phyloP scores from a whole-genome alignment of 2,329 filamentous ascomycete species.

The Myrmaecium sp. region DNA sequence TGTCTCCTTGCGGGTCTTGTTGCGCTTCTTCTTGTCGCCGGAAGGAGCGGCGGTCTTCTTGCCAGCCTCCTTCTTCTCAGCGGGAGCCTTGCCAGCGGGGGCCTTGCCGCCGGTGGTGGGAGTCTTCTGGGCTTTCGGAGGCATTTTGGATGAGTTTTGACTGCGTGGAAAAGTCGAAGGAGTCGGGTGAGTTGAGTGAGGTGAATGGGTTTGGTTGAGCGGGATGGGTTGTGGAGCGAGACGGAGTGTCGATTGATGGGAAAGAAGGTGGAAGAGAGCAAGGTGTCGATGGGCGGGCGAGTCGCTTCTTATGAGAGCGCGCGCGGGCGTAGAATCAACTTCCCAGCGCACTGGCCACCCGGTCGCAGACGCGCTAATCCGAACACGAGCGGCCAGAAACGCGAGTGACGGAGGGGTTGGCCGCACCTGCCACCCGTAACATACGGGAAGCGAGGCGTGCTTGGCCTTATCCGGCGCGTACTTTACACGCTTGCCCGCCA shows the following conservation, averaged over 20 bases:
- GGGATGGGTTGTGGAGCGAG: slow-evolving; percentile 7
- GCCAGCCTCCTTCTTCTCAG: slow-evolving; percentile 99
- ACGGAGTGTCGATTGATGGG: slow-evolving; percentile 11
- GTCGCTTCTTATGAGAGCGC: slow-evolving; percentile 24
- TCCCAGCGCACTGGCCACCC: too few relatives aligned
- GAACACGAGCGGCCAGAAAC: too few relatives aligned
- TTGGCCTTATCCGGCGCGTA: too few relatives aligned
- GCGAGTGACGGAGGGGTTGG: too few relatives aligned
- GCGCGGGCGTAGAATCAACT: too few relatives aligned
- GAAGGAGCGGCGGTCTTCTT: slow-evolving; percentile 92
- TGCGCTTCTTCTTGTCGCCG: slow-evolving; percentile 99
- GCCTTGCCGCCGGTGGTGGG: slow-evolving; percentile 88
- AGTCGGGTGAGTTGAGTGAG: slow-evolving; percentile 11
- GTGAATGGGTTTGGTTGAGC: slow-evolving; percentile 7
- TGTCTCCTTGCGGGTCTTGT: slow-evolving; percentile 99
- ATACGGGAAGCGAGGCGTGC: too few relatives aligned
- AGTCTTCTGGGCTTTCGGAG: slow-evolving; percentile 99
- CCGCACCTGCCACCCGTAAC: too few relatives aligned
- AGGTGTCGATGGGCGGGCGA: slow-evolving; percentile 22
- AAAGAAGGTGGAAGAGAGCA: slow-evolving; percentile 25
- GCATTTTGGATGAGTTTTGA: slow-evolving; percentile 45
- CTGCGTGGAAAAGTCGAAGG: slow-evolving; percentile 11
- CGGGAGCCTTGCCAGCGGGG: slow-evolving; percentile 59
- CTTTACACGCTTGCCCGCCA: too few relatives aligned
- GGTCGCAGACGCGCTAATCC: too few relatives aligned